Evolutionary conservation across 768 basidiomycete species (phyloP).

Genomic region (Podaxis mareebaensis): DNA sequence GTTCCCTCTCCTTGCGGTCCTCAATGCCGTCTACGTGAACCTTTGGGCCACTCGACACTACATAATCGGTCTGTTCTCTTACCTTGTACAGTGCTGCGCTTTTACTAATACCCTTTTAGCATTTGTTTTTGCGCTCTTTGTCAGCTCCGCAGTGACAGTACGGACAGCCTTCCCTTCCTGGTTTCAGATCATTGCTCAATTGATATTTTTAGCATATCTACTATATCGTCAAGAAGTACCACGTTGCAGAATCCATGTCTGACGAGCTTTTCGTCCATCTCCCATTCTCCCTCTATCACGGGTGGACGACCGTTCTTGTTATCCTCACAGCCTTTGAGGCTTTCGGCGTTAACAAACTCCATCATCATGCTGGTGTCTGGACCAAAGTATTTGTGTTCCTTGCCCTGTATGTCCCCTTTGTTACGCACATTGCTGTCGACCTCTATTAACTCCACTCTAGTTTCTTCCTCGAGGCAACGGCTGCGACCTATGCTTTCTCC

Average conservation of each 20-base stretch:
- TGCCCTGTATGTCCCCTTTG: conserved; percentile 57
- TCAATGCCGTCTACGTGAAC: conserved; percentile 90
- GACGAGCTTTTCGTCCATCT: conserved; percentile 94
- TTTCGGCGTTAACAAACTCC: conserved; percentile 76
- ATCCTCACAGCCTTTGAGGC: conserved; percentile 84
- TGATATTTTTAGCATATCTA: conserved; percentile 75
- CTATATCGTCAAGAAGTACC: conserved; percentile 89
- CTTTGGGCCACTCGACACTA: conserved; percentile 82
- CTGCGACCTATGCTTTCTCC: conserved; percentile 94
- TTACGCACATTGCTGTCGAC: not conserved
- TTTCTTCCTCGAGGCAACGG: conserved; percentile 90
- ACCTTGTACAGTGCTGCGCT: not conserved
- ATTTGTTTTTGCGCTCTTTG: conserved; percentile 86
- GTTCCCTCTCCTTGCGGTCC: conserved; percentile 82
- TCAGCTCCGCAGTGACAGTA: conserved; percentile 68
- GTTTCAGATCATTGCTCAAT: conserved; percentile 28
- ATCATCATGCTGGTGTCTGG: conserved; percentile 74
- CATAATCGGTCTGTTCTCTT: conserved; percentile 46
- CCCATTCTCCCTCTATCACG: conserved; percentile 95
- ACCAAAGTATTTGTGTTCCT: conserved; percentile 97
- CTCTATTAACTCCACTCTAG: conserved; percentile 32
- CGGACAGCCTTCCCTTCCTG: conserved; percentile 26
- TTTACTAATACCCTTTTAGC: conserved; percentile 41
- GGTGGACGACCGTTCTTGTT: conserved; percentile 86
- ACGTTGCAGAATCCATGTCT: conserved; percentile 57